Percentiles rank a stretch among this genome's conserved stretches.
Evolutionary conservation across 331 rosid genomes (phyloP).

Genomic region (Malus hybrid): DNA sequence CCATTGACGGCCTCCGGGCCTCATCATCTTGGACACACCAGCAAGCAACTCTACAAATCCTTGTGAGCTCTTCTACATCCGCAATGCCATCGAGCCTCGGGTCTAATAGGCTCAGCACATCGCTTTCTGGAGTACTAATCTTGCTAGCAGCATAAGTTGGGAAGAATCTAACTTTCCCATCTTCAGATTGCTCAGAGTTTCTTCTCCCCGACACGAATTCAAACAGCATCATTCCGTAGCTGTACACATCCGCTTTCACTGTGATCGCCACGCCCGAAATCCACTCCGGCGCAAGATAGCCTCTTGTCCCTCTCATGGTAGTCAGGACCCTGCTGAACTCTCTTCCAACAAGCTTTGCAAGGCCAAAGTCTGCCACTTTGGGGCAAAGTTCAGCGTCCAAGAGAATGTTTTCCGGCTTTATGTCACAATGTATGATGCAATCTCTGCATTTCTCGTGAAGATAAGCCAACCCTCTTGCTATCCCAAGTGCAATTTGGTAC

Average conservation of each 20-base stretch:
- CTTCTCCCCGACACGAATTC: constrained; percentile 48
- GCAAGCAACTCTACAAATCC: constrained; percentile 53
- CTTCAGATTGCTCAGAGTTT: constrained; percentile 45
- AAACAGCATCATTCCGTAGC: constrained; percentile 84
- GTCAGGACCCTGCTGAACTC: constrained; percentile 82
- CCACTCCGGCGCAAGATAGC: constrained; percentile 92
- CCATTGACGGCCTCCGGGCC: constrained; percentile 58
- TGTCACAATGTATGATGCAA: constrained; percentile 83
- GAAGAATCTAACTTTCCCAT: constrained; percentile 43
- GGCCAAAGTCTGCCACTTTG: constrained; percentile 77
- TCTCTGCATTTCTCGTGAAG: constrained; percentile 89
- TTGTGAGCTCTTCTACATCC: constrained; percentile 33
- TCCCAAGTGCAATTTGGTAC: constrained; percentile 70
- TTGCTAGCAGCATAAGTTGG: constrained; percentile 26
- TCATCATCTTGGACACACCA: constrained; percentile 92
- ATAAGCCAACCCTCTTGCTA: constrained; percentile 67
- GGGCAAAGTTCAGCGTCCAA: constrained; percentile 58
- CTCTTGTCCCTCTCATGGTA: constrained; percentile 93
- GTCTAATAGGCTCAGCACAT: constrained; percentile 39
- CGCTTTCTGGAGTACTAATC: constrained; percentile 30
- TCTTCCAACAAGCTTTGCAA: constrained; percentile 76
- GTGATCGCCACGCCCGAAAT: constrained; percentile 54
- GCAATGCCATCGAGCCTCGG: constrained; percentile 40
- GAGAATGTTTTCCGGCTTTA: constrained; percentile 84
- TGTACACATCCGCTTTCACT: constrained; percentile 74